Conservation (phyloP, 257 asterid genomes). For the Nicotiana paniculata region DNA sequence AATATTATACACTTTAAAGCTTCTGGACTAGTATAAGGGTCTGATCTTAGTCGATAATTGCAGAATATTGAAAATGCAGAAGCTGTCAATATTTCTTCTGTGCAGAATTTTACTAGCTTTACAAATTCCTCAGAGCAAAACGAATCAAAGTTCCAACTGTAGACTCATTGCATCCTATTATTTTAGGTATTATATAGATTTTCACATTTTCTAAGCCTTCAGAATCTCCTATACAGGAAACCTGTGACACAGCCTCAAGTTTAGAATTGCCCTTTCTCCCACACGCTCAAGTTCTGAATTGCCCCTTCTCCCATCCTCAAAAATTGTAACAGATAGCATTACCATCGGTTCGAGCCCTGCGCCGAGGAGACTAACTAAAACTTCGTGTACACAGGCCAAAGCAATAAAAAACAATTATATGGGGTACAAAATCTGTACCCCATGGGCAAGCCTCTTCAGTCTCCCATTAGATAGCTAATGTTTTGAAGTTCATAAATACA, state of each 20-base stretch:
- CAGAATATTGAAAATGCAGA: neutral
- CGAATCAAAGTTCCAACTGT: too few relatives aligned
- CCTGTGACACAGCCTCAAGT: neutral
- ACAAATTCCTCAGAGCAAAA: neutral
- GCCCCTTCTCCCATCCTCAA: neutral
- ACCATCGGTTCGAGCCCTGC: too few relatives aligned
- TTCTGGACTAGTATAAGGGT: neutral
- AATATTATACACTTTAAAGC: neutral
- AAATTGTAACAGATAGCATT: neutral
- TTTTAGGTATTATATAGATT: neutral
- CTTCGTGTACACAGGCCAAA: too few relatives aligned
- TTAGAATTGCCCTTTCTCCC: neutral
- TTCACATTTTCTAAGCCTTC: neutral
- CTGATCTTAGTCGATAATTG: neutral
- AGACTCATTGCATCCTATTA: neutral
- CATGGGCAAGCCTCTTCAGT: too few relatives aligned
- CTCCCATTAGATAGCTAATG: too few relatives aligned
- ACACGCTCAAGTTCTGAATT: neutral
- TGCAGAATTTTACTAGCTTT: neutral
- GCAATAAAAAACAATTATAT: too few relatives aligned
- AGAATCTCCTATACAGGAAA: neutral
- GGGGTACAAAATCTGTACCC: too few relatives aligned
- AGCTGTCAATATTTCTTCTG: neutral
- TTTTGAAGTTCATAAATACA: too few relatives aligned
- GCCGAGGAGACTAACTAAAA: too few relatives aligned